Conservation (phyloP, 2,329 filamentous ascomycete species). For the Epichloe baconii region DNA sequence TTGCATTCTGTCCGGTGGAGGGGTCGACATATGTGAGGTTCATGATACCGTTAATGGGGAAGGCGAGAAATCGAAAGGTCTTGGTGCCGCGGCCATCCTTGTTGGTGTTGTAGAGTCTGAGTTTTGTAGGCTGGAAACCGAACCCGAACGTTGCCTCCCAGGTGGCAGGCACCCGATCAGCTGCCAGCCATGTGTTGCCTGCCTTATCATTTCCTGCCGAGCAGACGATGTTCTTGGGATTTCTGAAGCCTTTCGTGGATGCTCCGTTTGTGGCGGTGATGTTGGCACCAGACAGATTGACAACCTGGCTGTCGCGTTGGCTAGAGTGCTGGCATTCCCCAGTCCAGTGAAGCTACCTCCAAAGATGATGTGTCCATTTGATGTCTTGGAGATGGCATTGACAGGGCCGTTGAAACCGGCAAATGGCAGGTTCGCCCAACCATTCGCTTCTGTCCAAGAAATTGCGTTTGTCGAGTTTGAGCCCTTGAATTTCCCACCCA, state of each 20-base stretch:
- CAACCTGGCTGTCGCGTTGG: conserved; percentile 58
- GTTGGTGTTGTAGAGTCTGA: conserved; percentile 81
- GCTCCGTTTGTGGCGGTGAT: conserved; percentile 55
- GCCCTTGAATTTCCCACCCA: conserved; percentile 75
- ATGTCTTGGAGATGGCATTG: conserved; percentile 65
- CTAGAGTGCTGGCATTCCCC: conserved; percentile 61
- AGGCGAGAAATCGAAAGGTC: conserved; percentile 73
- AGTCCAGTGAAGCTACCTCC: conserved; percentile 82
- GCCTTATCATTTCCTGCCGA: conserved; percentile 49
- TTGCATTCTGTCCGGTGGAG: conserved; percentile 48
- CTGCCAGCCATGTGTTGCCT: conserved; percentile 69
- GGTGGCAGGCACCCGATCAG: conserved; percentile 61
- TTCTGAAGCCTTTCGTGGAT: conserved; percentile 49
- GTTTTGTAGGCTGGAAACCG: conserved; percentile 72
- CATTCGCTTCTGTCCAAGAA: conserved; percentile 55
- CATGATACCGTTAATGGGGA: conserved; percentile 85
- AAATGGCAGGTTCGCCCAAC: conserved; percentile 76
- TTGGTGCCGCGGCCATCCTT: conserved; percentile 74
- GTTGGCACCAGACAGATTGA: conserved; percentile 72
- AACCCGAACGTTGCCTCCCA: conserved; percentile 79
- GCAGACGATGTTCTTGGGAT: conserved; percentile 76
- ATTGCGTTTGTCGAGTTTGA: conserved; percentile 82
- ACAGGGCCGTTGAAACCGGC: conserved; percentile 91
- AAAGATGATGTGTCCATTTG: conserved; percentile 79
- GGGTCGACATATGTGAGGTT: conserved; percentile 87